Conservation (phyloP, 2,329 filamentous ascomycete species). For the Sporothrix mexicana region DNA sequence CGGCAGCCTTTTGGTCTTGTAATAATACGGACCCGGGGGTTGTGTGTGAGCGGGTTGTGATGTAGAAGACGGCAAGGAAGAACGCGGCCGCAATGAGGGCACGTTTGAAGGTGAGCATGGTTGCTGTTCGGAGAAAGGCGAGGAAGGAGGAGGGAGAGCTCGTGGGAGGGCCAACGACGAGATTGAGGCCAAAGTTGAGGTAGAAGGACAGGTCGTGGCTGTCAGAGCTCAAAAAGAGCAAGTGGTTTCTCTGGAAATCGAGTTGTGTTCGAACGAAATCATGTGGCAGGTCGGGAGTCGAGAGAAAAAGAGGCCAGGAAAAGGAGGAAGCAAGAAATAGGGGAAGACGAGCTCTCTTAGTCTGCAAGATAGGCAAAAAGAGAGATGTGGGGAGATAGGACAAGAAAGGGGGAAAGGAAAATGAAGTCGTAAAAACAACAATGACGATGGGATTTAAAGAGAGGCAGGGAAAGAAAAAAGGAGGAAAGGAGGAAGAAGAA, state of each 20-base stretch:
- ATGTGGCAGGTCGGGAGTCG: constrained; percentile 19
- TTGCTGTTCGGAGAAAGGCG: constrained; percentile 36
- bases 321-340: neutral
- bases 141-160: neutral
- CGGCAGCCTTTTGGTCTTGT: constrained; percentile 38
- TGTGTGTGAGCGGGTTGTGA: constrained; percentile 68
- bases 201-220: neutral
- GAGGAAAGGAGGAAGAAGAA: constrained; percentile 13
- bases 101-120: constrained; percentile 80
- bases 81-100: constrained; percentile 73
- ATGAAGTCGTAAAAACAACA: neutral
- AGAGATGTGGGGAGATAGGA: neutral
- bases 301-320: neutral
- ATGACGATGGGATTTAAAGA: neutral
- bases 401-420: neutral
- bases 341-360: neutral
- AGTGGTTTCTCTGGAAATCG: neutral
- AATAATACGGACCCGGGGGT: constrained; percentile 34
- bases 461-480: neutral
- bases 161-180: neutral
- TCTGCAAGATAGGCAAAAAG: constrained; percentile 2
- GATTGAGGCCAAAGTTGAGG: neutral
- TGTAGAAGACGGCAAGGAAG: constrained; percentile 71
- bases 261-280: constrained; percentile 2
- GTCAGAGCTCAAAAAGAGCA: neutral